Evolutionary conservation across 1,284 basidiomycete genomes (phyloP), one percentile per base, ranked within the genome.

Genomic region (Leccinum proliferum): DNA sequence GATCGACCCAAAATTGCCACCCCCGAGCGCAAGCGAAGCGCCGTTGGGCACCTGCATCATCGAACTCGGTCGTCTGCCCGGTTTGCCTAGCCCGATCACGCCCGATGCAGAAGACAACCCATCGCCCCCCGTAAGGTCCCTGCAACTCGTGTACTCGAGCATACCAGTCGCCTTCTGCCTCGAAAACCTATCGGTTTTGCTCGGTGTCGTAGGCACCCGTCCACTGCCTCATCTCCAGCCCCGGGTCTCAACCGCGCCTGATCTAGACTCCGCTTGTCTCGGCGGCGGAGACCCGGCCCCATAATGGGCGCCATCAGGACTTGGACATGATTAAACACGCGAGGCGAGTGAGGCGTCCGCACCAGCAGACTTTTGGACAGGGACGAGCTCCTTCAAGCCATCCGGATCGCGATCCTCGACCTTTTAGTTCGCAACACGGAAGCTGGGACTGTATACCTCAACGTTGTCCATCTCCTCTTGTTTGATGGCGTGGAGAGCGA

Each of bases 31-130:
- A 15, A 69, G 60, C 8, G 63, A 34, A 15, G 57, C 50, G 8
- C 71, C 73, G 41, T 64, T 72, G 52, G 75, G 69, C n/a, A 77
- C 73, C 56, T 81, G 78, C 77, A 82, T 79, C 77, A 82, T 79
- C 21, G 78, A 82, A 34, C 74, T 70, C 15, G 80, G 80, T 46
- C 81, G 69, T 63, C 71, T 75, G 25, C 59, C 59, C 3, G 72
- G 70, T 58, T 76, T 74, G 1, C 68, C 73, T 9, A 64, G 21
- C 2, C 70, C 74, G 0, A 60, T 48, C 15, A 35, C 15, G 12
- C 68, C 70, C 4, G 69, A 71, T 18, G 59, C 48, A 3, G 72
- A 69, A 25, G 71, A 74, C 1, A 71, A 68, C 15, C 62, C 69
- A 7, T 71, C 70, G n/a, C 65, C 71, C 1, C 3, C 53, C 11